Conservation (phyloP, 139 green algal genomes). For the Coccomyxa sp. region DNA sequence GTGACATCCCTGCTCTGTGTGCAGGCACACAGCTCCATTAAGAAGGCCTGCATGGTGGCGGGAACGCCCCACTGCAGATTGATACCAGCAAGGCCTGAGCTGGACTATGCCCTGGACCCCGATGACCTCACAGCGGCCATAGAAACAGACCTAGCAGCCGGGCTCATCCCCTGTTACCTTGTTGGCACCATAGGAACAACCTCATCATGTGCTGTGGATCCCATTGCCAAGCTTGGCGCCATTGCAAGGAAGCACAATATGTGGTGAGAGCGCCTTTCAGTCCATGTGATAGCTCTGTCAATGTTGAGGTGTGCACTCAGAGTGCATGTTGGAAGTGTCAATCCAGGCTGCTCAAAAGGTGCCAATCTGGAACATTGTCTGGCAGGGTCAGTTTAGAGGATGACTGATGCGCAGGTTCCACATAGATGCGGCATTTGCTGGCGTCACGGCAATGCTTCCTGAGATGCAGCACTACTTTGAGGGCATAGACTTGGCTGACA, state of each 20-base stretch:
- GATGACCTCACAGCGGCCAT: constrained; percentile 47
- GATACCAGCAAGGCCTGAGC: constrained; percentile 33
- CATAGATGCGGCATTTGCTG: constrained; percentile 83
- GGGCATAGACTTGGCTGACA: constrained; percentile 50
- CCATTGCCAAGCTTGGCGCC: constrained; percentile 32
- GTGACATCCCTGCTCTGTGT: background rate
- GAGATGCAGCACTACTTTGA: constrained; percentile 57
- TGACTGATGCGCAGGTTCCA: constrained; percentile 46
- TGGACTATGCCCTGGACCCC: constrained; percentile 49
- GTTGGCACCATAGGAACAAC: constrained; percentile 76
- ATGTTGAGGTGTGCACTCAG: background rate
- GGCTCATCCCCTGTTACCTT: constrained; percentile 72
- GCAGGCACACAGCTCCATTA: constrained; percentile 66
- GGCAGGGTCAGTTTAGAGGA: background rate
- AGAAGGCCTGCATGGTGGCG: constrained; percentile 78
- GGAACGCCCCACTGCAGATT: constrained; percentile 56
- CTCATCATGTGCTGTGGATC: constrained; percentile 66
- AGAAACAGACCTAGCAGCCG: constrained; percentile 40
- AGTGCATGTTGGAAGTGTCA: no score
- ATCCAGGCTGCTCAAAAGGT: background rate
- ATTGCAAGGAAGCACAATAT: constrained; percentile 21
- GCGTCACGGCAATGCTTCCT: constrained; percentile 50
- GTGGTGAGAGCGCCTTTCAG: constrained; percentile 12
- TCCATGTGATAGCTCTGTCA: background rate
- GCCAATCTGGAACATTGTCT: background rate